phyloP scores from a whole-genome alignment of 192 early-diverging fungal genomes.

The Coemansia sp. region DNA sequence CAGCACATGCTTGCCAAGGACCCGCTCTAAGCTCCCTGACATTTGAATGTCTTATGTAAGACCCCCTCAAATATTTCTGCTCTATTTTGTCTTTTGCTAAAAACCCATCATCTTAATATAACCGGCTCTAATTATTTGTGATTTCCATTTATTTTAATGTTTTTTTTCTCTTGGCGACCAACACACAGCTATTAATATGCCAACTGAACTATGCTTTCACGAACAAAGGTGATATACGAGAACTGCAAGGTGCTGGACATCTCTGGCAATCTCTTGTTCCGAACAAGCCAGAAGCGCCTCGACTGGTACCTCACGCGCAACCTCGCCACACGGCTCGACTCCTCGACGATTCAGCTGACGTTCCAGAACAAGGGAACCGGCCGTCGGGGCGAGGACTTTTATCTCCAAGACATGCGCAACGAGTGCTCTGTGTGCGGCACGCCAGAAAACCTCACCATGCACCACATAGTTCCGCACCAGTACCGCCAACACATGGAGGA shows the following conservation, averaged over 20 bases:
- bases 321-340: conserved; percentile 35
- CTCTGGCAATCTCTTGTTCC: conserved; percentile 42
- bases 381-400: conserved; percentile 40
- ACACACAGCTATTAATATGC: no score
- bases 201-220: conserved; percentile 15
- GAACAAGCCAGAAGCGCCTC: conserved; percentile 18
- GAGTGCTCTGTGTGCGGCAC: conserved; percentile 33
- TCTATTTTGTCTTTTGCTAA: neutral
- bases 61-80: neutral
- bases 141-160: neutral
- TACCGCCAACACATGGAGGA: conserved; percentile 46
- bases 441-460: conserved; percentile 24
- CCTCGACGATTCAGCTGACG: conserved; percentile 45
- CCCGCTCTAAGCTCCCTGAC: conserved; percentile 26
- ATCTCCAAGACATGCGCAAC: conserved; percentile 53
- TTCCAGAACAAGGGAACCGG: conserved; percentile 46
- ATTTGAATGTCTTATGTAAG: no score
- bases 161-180: neutral
- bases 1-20: conserved; percentile 48
- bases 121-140: neutral
- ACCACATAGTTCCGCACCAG: conserved; percentile 48
- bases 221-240: conserved; percentile 37
- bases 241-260: conserved; percentile 47
- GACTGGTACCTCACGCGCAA: conserved; percentile 47
- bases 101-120: neutral